A percentile compares a stretch with the other conserved stretches of the same genome.
Conservation (phyloP, 73 alveolate genomes). For the Stentor coeruleus region DNA sequence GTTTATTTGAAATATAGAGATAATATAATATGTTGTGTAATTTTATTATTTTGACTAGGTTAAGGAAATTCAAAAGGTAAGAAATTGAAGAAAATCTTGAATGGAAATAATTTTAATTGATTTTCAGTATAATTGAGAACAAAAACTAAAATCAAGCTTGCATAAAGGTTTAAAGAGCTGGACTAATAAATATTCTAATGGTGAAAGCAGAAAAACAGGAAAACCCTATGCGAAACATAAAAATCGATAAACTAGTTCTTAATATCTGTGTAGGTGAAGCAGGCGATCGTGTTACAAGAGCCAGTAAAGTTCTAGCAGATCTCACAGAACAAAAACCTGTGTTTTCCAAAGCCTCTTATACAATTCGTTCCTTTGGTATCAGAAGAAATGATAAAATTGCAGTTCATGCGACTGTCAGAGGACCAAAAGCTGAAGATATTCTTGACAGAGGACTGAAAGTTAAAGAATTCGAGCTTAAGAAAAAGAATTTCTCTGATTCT, state of each 20-base stretch:
- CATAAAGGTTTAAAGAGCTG: too few relatives aligned
- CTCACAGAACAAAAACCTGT: constrained; percentile 49
- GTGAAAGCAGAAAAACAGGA: constrained; percentile 49
- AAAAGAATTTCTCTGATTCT: constrained; percentile 24
- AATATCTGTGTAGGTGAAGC: constrained; percentile 71
- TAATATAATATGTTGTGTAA: too few relatives aligned
- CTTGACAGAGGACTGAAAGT: constrained; percentile 40
- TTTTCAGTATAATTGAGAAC: too few relatives aligned
- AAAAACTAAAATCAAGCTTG: too few relatives aligned
- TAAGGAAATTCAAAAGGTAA: too few relatives aligned
- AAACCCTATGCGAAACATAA: constrained; percentile 74
- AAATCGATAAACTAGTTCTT: constrained; percentile 67
- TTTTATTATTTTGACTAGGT: too few relatives aligned
- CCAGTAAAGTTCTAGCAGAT: constrained; percentile 37
- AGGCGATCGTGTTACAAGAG: constrained; percentile 47
- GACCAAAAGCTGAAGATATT: constrained; percentile 45
- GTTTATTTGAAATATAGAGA: too few relatives aligned
- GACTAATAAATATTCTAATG: too few relatives aligned
- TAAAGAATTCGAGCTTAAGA: constrained; percentile 41
- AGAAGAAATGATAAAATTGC: constrained; percentile 49
- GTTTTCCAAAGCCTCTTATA: constrained; percentile 43
- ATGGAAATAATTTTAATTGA: too few relatives aligned
- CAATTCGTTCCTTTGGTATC: constrained; percentile 43
- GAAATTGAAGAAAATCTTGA: too few relatives aligned
- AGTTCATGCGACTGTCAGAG: constrained; percentile 46